Base-by-base conservation (phyloP, 108 stramenopile species). In the Schizochytrium sp. region DNA sequence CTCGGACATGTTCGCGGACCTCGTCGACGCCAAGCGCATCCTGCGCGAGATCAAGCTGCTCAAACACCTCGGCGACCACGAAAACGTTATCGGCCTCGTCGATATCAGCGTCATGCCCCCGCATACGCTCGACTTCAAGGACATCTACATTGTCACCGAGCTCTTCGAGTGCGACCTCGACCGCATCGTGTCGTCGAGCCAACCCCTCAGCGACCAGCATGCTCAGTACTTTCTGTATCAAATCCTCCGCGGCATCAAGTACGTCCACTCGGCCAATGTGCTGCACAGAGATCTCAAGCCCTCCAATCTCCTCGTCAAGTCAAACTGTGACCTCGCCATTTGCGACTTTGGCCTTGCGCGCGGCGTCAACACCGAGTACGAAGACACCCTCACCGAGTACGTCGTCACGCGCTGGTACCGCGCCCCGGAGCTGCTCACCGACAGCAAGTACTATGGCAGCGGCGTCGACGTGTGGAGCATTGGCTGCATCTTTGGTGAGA, bases 281-380 rank as follows among this genome's bases (percentile, higher is more conserved):
- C 89, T 89, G n/a, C 89, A 89, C 60, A 44, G 99, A 8, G 98
- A 99, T 89, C 91, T 99, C 34, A 99, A 99, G 91, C 99, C 99
- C 55, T 96, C 96, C 0, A 99, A 99, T 92, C 88, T 99, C 57
- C 92, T 99, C 83, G 97, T 99, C 57, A 89, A 60, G 34, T 87
- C 76, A 25, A 90, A 92, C 88, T 92, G 91, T 43, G 89, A 92
- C 69, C 58, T 92, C 5, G 83, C 87, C 58, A 88, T 92, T 44
- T 90, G 89, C 29, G 93, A 93, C 87, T 93, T 93, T 87, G 93
- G 93, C 47, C 91, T 93, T 23, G 93, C 93, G 18, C 44, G 93
- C n/a, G 53, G 44, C 4, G 91, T 29, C 29, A 60, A 57, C 25
- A 53, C 28, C 8, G 76, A 89, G 55, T 25, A n/a, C 21, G 89